Evolutionary conservation across 2,329 filamentous ascomycete species (phyloP).

Genomic region (Paecilomyces dactylethromorphus): DNA sequence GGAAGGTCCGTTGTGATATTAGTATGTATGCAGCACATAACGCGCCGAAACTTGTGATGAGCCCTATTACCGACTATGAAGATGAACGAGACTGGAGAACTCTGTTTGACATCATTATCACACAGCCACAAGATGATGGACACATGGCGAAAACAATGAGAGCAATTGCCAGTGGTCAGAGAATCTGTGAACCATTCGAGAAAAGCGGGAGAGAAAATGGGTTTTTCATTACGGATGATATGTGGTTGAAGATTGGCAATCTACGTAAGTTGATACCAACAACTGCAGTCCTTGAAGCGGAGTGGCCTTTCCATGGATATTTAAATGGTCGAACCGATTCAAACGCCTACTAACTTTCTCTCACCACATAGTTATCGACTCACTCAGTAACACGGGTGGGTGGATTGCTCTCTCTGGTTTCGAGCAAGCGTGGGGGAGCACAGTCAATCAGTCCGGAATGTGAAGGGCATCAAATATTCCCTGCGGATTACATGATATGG

Average conservation of each 20-base stretch:
- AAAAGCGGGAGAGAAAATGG: constrained; percentile 14
- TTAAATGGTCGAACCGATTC: not conserved
- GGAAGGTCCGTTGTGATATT: constrained; percentile 72
- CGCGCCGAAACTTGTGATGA: constrained; percentile 53
- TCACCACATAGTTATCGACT: not conserved
- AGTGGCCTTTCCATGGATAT: not conserved
- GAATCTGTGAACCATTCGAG: constrained; percentile 35
- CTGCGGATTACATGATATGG: not conserved
- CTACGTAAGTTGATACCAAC: constrained; percentile 27
- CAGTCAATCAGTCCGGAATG: not conserved
- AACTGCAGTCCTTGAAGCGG: not conserved
- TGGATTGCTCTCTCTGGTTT: not conserved
- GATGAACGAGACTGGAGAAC: constrained; percentile 45
- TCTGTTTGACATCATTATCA: constrained; percentile 41
- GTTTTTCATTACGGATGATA: constrained; percentile 33
- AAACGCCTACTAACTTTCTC: not conserved
- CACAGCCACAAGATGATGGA: constrained; percentile 61
- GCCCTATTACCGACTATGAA: constrained; percentile 56
- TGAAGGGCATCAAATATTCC: not conserved
- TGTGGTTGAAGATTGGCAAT: constrained; percentile 41
- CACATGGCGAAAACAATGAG: constrained; percentile 72
- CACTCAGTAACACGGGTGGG: not conserved
- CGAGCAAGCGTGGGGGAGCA: not conserved
- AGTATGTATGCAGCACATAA: constrained; percentile 65
- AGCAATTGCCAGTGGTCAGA: constrained; percentile 60